Conservation (phyloP, 2,329 filamentous ascomycete species). For the Hortaea sp. region DNA sequence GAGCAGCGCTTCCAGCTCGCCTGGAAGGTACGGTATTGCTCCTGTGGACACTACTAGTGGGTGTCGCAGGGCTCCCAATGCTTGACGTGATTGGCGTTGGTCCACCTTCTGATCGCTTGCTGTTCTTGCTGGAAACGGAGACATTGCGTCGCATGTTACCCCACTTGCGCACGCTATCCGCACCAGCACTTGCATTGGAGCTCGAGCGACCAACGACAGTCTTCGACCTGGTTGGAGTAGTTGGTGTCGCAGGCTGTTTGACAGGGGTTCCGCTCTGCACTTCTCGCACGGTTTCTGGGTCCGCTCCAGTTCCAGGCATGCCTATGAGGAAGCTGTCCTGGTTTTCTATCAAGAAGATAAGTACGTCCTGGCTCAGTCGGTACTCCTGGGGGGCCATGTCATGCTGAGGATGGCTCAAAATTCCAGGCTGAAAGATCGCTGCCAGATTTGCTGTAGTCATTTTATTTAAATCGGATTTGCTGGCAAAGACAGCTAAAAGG, state of each 20-base stretch:
- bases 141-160: constrained; percentile 76
- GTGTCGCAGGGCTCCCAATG: constrained; percentile 15
- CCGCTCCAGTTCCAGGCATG: constrained; percentile 98
- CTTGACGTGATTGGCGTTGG: constrained; percentile 57
- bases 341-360: constrained; percentile 97
- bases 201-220: constrained; percentile 60
- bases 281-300: constrained; percentile 62
- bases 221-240: constrained; percentile 37
- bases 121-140: constrained; percentile 84
- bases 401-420: constrained; percentile 86
- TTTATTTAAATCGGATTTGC: constrained; percentile 90
- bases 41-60: constrained; percentile 48
- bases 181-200: constrained; percentile 80
- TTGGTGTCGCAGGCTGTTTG: constrained; percentile 37
- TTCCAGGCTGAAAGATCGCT: constrained; percentile 94
- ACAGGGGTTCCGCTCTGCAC: constrained; percentile 55
- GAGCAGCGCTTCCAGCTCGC: constrained; percentile 53
- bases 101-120: constrained; percentile 60
- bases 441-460: constrained; percentile 94
- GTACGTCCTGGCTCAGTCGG: constrained; percentile 85
- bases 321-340: constrained; percentile 97
- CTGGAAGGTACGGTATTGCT: constrained; percentile 95
- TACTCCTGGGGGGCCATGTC: constrained; percentile 96
- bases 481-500: constrained; percentile 89
- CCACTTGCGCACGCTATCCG: constrained; percentile 74